Base-by-base conservation (phyloP, 345 rosid species). In the Lagerstroemia speciosa region DNA sequence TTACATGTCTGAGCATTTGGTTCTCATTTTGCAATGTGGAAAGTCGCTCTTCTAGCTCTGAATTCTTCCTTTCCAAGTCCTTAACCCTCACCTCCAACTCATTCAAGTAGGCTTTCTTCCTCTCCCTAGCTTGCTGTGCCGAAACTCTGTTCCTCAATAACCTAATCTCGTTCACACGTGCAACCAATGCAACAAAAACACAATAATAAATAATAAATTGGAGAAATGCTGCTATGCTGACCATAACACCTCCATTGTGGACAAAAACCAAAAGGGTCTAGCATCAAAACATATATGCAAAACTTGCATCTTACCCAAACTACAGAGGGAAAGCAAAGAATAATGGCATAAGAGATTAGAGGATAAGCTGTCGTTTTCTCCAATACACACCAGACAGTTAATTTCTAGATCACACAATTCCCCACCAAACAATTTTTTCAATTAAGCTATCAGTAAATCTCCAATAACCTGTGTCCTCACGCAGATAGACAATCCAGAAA, bases 71-170 rank as follows among this genome's bases (percentile, higher is more conserved):
- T 83, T 92, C 97, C 85, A 92, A 81, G 70, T 89, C 93, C 87
- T 81, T 82, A 62, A 87, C 95, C 84, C 84, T 89, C 9, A 67
- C 72, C 74, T 94, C 97, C 84, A 94, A 76, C 24, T 88, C 97
- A 67, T 6, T 79, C 88, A 94, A 74, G 83, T 94, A 92, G 5
- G 87, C 99, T 61, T 94, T 94, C 72, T 94, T 94, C 84, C 98
- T 88, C 75, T 94, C 99, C 80, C 99, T 89, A 48, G 99, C 99
- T 82, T 94, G 99, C 75, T 94, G 99, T 1, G 99, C 99, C 36
- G 99, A 94, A 31, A 94, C 99, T 90, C 99, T 88, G 76, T 94
- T 94, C 82, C 99, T 89, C 89, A 94, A 69, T 86, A 94, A 87
- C 92, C 99, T 94, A 41, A 29, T 2, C 62, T 41, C 57, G n/a